These are phyloP conservation scores for Populus nigra DNA, from an alignment of 345 rosid species.

Conservation along the genomic window DNA sequence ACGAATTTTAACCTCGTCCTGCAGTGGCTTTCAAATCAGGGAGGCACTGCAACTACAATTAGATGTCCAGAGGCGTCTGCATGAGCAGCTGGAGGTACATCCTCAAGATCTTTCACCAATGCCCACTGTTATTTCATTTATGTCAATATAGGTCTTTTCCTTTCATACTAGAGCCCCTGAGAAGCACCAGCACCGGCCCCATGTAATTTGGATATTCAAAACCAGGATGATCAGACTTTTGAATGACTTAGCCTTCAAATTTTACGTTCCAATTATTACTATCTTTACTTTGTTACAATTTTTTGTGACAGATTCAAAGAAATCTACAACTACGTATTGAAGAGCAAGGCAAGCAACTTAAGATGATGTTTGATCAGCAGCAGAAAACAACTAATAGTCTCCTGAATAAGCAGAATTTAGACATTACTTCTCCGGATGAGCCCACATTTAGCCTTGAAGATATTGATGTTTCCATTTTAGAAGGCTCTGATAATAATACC, in stretches of 20 bases:
- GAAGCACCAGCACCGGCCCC: no score
- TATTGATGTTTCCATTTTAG: constrained; percentile 37
- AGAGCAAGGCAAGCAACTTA: constrained; percentile 80
- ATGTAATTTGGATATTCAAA: neutral
- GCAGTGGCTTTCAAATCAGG: constrained; percentile 64
- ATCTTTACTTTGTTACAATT: neutral
- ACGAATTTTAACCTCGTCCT: constrained; percentile 1
- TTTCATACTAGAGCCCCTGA: no score
- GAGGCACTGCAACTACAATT: constrained; percentile 82
- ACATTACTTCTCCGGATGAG: constrained; percentile 23
- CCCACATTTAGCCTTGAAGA: constrained; percentile 39
- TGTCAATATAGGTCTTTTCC: neutral
- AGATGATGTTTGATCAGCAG: constrained; percentile 80
- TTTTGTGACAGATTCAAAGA: constrained; percentile 58
- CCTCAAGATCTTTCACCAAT: neutral
- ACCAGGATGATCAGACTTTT: neutral
- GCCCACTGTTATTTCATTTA: neutral
- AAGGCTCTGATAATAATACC: constrained; percentile 42
- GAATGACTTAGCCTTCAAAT: no score
- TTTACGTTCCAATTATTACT: neutral
- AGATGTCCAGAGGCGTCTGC: constrained; percentile 87
- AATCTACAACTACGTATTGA: constrained; percentile 74
- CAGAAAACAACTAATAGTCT: constrained; percentile 45
- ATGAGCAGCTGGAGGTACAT: constrained; percentile 86
- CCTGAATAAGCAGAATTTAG: constrained; percentile 30